Base-by-base conservation (phyloP, 768 basidiomycete species). In the Rhodosporidiobolus sp. region DNA sequence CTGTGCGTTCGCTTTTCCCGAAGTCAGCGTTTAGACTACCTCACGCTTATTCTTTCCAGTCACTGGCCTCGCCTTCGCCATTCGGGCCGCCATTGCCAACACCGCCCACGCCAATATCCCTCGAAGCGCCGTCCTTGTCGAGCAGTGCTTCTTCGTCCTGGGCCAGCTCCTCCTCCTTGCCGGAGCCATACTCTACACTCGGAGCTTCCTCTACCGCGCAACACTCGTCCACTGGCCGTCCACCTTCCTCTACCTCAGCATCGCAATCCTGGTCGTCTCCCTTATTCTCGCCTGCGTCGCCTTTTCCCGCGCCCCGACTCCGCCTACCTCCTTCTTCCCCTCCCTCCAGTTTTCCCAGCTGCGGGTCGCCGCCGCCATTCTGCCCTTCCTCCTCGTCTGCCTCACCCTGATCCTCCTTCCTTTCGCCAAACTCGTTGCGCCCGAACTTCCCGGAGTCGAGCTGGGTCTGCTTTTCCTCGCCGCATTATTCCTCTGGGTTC, bases 281-380 rank as follows among this genome's bases (percentile, higher is more conserved):
- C 32, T 64, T 48, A 64, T 70, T 43, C 38, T 64, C 35, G 48
- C 35, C 35, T 52, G 34, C 48, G 55, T 64, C 62, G 55, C 69
- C 5, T 34, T 63, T 14, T 57, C 61, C 4, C 53, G 62, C 9
- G 16, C 35, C 1, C 61, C 62, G 32, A 4, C 11, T 8, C 49
- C 55, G 2, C n/a, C 30, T 3, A 50, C 32, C 22, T 28, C 55
- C 17, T 35, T 50, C 48, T 63, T 12, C 22, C 61, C 68, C 22
- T 2, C 28, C 0, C 24, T 34, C 10, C 49, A 64, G 49, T 63
- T 50, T 50, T 53, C 14, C 3, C 63, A 70, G 55, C 8, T 64
- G 35, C 55, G 69, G 0, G 35, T 70, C 35, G 69, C 62, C 30
- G 49, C 57, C 30, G 50, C 46, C 10, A n/a, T 87, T 9, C 38